Evolutionary conservation across 2,329 filamentous ascomycete genomes (phyloP).

Genomic region (Ceratocystis huliohia): DNA sequence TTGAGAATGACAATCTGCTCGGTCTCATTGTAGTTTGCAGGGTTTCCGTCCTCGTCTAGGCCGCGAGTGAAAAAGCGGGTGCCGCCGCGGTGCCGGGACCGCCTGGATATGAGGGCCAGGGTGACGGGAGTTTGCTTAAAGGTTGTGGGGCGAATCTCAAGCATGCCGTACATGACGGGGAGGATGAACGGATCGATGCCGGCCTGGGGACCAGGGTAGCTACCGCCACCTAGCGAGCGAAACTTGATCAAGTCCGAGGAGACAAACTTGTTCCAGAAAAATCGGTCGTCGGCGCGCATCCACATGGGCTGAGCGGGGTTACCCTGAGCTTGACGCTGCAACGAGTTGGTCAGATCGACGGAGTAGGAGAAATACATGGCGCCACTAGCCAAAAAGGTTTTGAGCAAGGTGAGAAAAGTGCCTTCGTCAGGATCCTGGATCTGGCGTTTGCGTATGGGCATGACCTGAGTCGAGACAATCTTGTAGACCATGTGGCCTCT

Average conservation of each 20-base stretch:
- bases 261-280: slow-evolving; percentile 97
- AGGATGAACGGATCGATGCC: slow-evolving; percentile 83
- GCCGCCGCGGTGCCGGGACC: slow-evolving; percentile 76
- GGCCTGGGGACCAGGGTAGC: slow-evolving; percentile 56
- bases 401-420: slow-evolving; percentile 71
- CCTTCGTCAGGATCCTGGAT: slow-evolving; percentile 92
- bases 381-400: slow-evolving; percentile 65
- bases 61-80: slow-evolving; percentile 93
- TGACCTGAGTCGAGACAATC: slow-evolving; percentile 77
- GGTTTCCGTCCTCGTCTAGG: slow-evolving; percentile 82
- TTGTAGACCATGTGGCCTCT: slow-evolving; percentile 97
- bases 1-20: slow-evolving; percentile 88
- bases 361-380: slow-evolving; percentile 99
- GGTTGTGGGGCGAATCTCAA: slow-evolving; percentile 75
- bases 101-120: slow-evolving; percentile 73
- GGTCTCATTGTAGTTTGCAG: slow-evolving; percentile 98
- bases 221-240: slow-evolving; percentile 49
- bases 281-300: slow-evolving; percentile 88
- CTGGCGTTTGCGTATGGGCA: slow-evolving; percentile 83
- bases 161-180: slow-evolving; percentile 90
- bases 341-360: slow-evolving; percentile 89
- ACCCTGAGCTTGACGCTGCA: slow-evolving; percentile 78
- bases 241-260: slow-evolving; percentile 88
- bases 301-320: slow-evolving; percentile 65
- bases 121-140: slow-evolving; percentile 78